Conservation (phyloP, 176 grass and related monocot species). For the Ananas comosus region DNA sequence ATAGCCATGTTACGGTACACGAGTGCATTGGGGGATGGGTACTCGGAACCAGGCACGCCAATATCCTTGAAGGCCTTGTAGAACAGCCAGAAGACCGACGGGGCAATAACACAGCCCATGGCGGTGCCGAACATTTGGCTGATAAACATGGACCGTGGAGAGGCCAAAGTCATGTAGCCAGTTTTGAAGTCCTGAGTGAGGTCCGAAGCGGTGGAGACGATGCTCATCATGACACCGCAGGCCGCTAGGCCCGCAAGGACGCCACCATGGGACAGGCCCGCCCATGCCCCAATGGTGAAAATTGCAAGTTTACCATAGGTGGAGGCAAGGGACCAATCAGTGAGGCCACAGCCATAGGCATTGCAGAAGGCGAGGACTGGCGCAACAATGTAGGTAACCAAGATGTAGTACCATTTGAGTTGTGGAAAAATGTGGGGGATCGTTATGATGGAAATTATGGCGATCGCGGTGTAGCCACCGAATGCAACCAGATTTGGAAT, state of each 20-base stretch:
- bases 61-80: conserved; percentile 41
- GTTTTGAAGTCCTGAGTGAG: conserved; percentile 77
- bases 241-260: conserved; percentile 58
- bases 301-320: conserved; percentile 66
- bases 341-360: conserved; percentile 65
- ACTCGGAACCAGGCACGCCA: conserved; percentile 30
- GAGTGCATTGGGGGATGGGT: conserved; percentile 43
- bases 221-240: conserved; percentile 51
- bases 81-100: conserved; percentile 52
- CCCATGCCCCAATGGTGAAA: conserved; percentile 59
- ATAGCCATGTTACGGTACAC: conserved; percentile 59
- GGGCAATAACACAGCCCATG: conserved; percentile 52
- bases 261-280: conserved; percentile 23
- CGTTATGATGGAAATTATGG: conserved; percentile 32
- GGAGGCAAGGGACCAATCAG: conserved; percentile 62
- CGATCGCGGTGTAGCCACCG: conserved; percentile 27
- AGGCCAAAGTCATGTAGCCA: conserved; percentile 66
- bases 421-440: conserved; percentile 47
- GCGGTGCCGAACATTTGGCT: conserved; percentile 59
- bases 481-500: conserved; percentile 47
- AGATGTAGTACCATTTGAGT: conserved; percentile 56
- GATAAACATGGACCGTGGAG: conserved; percentile 48
- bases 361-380: conserved; percentile 77
- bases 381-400: conserved; percentile 44
- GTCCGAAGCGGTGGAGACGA: conserved; percentile 63